These are phyloP conservation scores for Xerocomus brunneocitrinus DNA, from an alignment of 768 basidiomycete species.

Conservation along the genomic window DNA sequence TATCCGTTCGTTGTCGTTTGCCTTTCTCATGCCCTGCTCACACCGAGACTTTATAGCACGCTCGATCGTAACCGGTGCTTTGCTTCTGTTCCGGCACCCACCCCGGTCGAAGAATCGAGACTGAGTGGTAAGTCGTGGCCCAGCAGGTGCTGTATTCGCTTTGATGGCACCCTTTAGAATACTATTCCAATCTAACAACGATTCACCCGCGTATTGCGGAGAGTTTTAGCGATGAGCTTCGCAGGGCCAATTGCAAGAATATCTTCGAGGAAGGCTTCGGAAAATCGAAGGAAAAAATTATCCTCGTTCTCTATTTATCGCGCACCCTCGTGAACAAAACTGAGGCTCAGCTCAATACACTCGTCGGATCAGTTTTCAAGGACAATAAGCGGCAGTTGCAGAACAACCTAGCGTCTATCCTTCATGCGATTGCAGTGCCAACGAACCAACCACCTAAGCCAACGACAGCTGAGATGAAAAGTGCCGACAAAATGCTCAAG, in stretches of 20 bases:
- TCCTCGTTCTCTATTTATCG: constrained; percentile 15
- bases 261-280: constrained; percentile 18
- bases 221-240: constrained; percentile 17
- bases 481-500: constrained; percentile 20
- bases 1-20: constrained; percentile 16
- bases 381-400: constrained; percentile 13
- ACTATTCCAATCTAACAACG: constrained; percentile 11
- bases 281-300: constrained; percentile 22
- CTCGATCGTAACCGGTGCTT: constrained; percentile 19
- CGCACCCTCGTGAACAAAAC: constrained; percentile 11
- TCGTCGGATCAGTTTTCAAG: constrained; percentile 13
- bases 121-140: constrained; percentile 7
- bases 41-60: constrained; percentile 2
- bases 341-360: constrained; percentile 8
- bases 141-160: neutral
- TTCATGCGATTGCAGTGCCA: constrained; percentile 8
- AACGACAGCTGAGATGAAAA: constrained; percentile 6
- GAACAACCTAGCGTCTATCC: constrained; percentile 12
- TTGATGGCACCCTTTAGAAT: constrained; percentile 7
- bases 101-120: constrained; percentile 10
- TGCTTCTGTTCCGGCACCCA: constrained; percentile 9
- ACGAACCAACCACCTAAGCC: constrained; percentile 1
- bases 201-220: constrained; percentile 20
- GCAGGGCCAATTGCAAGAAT: constrained; percentile 9
- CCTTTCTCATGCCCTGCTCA: neutral